These are phyloP conservation scores for Aureobasidium sp. DNA, from an alignment of 2,329 filamentous ascomycete species.

Conservation along the genomic window DNA sequence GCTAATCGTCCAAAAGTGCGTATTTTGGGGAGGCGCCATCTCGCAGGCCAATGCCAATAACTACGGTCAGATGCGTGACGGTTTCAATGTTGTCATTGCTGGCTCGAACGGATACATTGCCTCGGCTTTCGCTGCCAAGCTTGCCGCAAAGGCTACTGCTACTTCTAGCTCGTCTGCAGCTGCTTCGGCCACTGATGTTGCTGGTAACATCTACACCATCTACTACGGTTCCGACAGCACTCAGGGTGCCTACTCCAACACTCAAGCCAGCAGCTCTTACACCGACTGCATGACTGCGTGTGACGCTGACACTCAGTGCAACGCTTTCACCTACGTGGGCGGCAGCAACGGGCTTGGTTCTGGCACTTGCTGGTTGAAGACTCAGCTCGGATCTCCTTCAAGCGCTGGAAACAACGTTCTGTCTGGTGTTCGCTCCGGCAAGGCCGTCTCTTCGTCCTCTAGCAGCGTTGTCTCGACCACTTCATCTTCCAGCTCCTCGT, in stretches of 20 bases:
- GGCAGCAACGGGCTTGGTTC: conserved; percentile 12
- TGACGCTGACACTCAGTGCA: conserved; percentile 10
- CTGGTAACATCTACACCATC: conserved; percentile 10
- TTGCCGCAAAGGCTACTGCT: conserved; percentile 10
- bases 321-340: conserved; percentile 15
- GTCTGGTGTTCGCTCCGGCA: conserved; percentile 8
- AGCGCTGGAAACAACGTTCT: conserved; percentile 13
- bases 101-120: conserved; percentile 4
- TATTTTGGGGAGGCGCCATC: conserved; percentile 22
- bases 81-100: conserved; percentile 10
- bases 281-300: conserved; percentile 14
- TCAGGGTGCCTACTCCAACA: conserved; percentile 12
- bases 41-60: conserved; percentile 19
- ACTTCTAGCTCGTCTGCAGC: conserved; percentile 7
- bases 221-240: conserved; percentile 12
- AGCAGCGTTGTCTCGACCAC: conserved; percentile 5
- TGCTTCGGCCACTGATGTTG: conserved; percentile 13
- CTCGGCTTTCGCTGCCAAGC: neutral
- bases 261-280: conserved; percentile 11
- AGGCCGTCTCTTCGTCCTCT: conserved; percentile 6
- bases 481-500: neutral
- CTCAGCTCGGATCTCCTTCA: conserved; percentile 5
- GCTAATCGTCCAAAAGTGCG: conserved; percentile 13
- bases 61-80: conserved; percentile 19
- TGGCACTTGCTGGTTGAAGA: neutral